Evolutionary conservation across 148 eudicot species (phyloP).

Genomic region (Fagopyrum homotropicum): DNA sequence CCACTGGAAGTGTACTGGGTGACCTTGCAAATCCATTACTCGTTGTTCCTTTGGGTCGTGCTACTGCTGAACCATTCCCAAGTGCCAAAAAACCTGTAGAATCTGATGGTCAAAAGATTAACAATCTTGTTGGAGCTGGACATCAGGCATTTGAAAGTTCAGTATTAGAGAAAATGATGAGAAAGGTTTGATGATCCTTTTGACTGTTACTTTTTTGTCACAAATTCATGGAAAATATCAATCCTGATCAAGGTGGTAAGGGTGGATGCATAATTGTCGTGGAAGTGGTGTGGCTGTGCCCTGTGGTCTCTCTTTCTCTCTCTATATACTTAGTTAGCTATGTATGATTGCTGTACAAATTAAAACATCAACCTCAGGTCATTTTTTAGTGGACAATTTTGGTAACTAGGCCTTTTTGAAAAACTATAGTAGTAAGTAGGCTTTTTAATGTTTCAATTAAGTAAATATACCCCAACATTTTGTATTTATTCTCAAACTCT

Average conservation of each 20-base stretch:
- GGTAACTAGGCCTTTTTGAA: too few relatives aligned
- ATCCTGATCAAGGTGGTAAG: neutral
- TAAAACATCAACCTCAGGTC: neutral
- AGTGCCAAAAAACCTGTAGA: slow-evolving; percentile 32
- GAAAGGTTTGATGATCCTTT: slow-evolving; percentile 39
- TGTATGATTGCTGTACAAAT: neutral
- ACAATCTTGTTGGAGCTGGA: slow-evolving; percentile 62
- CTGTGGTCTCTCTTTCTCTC: neutral
- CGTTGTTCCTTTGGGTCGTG: slow-evolving; percentile 59
- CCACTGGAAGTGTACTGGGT: slow-evolving; percentile 50
- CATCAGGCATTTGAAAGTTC: slow-evolving; percentile 62
- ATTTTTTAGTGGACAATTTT: too few relatives aligned
- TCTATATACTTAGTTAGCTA: neutral
- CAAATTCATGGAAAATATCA: neutral
- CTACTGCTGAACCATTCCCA: slow-evolving; percentile 27
- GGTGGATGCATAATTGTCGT: neutral
- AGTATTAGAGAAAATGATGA: slow-evolving; percentile 49
- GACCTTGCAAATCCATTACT: slow-evolving; percentile 67
- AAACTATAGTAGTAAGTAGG: too few relatives aligned
- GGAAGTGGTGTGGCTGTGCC: neutral
- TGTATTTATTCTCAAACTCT: too few relatives aligned
- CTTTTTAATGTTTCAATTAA: too few relatives aligned
- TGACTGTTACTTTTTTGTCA: neutral
- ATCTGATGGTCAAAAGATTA: slow-evolving; percentile 32
- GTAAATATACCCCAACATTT: too few relatives aligned